These are phyloP conservation scores for Stagonosporopsis vannaccii DNA, from an alignment of 2,329 filamentous ascomycete genomes.

Conservation along the genomic window DNA sequence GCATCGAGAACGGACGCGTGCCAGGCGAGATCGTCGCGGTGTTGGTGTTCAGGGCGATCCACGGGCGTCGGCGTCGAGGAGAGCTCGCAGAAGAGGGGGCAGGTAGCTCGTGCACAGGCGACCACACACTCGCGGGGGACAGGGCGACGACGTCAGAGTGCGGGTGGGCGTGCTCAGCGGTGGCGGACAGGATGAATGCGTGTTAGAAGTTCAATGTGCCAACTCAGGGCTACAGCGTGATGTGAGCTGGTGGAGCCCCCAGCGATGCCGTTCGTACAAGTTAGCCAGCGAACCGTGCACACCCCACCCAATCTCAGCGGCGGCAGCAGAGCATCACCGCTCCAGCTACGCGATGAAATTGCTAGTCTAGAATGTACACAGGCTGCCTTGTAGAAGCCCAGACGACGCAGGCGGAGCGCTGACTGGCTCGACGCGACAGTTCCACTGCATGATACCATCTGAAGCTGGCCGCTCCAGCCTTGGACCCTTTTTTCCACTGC, in stretches of 20 bases:
- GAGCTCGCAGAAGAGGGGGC: conserved; percentile 32
- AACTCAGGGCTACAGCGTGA: conserved; percentile 37
- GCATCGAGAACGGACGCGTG: conserved; percentile 41
- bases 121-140: conserved; percentile 26
- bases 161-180: conserved; percentile 12
- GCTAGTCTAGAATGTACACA: background rate
- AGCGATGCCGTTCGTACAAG: conserved; percentile 20
- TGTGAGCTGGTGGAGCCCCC: conserved; percentile 24
- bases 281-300: conserved; percentile 23
- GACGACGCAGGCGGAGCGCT: background rate
- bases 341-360: background rate
- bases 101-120: conserved; percentile 32
- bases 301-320: conserved; percentile 19
- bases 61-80: conserved; percentile 33
- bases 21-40: conserved; percentile 36
- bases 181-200: conserved; percentile 28
- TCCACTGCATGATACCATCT: background rate
- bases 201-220: conserved; percentile 27
- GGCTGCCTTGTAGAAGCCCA: background rate
- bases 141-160: conserved; percentile 18
- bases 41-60: conserved; percentile 34
- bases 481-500: conserved; percentile 16
- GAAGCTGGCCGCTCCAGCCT: background rate
- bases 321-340: conserved; percentile 13
- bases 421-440: background rate